phyloP scores from a whole-genome alignment of 1,139 yeast species.

The Geotrichum bryndzae region DNA sequence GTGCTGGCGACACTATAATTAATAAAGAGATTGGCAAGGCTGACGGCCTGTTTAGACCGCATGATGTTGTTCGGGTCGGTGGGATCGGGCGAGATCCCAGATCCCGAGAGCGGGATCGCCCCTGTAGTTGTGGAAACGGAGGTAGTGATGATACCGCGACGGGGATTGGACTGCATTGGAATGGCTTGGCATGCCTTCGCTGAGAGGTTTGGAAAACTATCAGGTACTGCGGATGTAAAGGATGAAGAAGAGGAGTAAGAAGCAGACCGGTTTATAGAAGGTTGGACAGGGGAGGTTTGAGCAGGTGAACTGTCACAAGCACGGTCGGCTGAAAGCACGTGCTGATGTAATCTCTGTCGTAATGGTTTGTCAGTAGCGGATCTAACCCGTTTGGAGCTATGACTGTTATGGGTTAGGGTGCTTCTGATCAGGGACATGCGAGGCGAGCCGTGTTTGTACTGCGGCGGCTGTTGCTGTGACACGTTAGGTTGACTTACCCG shows the following conservation, averaged over 20 bases:
- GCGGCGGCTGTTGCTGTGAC: neutral
- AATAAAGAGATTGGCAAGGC: conserved; percentile 1
- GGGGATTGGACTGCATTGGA: neutral
- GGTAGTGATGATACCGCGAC: neutral
- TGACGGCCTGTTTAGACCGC: conserved; percentile 1
- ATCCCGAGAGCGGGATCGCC: neutral
- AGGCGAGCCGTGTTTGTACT: neutral
- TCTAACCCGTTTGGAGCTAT: neutral
- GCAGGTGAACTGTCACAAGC: neutral
- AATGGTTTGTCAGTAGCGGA: neutral
- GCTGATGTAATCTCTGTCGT: neutral
- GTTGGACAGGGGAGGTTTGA: neutral
- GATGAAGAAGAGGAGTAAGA: neutral
- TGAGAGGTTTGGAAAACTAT: neutral
- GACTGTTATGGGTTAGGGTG: neutral
- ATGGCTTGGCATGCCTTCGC: neutral
- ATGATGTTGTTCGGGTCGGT: neutral
- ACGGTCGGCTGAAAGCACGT: neutral
- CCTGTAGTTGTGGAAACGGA: neutral
- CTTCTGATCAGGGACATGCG: neutral
- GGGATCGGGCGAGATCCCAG: neutral
- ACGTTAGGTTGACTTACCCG: neutral
- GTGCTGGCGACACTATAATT: conserved; percentile 3
- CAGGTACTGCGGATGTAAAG: neutral
- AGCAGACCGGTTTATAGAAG: neutral